These are phyloP conservation scores for Cystofilobasidium ferigula DNA, from an alignment of 768 basidiomycete genomes.

Conservation along the genomic window DNA sequence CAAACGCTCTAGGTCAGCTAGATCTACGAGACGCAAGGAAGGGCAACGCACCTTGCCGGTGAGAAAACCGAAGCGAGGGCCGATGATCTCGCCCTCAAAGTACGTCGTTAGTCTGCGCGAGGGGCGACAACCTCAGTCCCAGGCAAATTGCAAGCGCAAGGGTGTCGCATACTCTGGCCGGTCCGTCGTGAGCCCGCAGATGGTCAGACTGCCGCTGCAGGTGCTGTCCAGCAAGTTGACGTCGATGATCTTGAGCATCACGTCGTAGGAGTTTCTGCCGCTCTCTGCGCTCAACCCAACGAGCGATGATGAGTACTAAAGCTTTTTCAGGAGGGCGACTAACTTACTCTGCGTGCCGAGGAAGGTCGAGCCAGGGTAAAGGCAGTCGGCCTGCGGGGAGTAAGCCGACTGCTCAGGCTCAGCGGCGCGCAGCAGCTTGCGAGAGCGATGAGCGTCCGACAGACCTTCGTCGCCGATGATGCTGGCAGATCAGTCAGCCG, in stretches of 20 bases:
- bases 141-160: neutral
- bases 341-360: constrained; percentile 63
- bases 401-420: too few relatives aligned
- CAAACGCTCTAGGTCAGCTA: neutral
- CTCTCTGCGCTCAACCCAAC: too few relatives aligned
- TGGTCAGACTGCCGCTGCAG: constrained; percentile 83
- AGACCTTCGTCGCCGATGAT: too few relatives aligned
- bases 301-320: too few relatives aligned
- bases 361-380: constrained; percentile 76
- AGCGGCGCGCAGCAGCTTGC: too few relatives aligned
- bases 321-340: neutral
- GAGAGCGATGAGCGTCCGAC: too few relatives aligned
- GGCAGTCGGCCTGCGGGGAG: too few relatives aligned
- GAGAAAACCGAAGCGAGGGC: constrained; percentile 76
- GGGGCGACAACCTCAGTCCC: neutral
- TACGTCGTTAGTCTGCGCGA: constrained; percentile 62
- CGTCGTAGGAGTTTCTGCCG: constrained; percentile 87
- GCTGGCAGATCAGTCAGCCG: too few relatives aligned
- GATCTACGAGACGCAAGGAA: constrained; percentile 15
- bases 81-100: constrained; percentile 93
- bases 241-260: constrained; percentile 81
- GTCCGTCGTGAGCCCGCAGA: constrained; percentile 81
- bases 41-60: constrained; percentile 62
- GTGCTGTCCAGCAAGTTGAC: constrained; percentile 78
- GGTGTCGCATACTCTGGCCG: constrained; percentile 54